Conservation (phyloP, 2,329 filamentous ascomycete species). For the Claviceps fusiformis region DNA sequence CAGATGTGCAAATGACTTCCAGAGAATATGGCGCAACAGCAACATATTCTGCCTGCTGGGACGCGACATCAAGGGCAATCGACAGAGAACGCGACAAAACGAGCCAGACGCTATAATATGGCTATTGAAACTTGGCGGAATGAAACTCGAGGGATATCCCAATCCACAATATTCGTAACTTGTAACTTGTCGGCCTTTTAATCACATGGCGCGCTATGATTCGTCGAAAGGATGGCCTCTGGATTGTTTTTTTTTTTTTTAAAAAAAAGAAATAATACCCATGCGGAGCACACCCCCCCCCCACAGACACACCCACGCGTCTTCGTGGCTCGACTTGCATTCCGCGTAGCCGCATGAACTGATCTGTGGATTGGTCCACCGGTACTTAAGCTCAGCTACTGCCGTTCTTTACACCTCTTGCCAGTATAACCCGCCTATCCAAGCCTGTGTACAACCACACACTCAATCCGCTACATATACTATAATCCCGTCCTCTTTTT, state of each 20-base stretch:
- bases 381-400: slow-evolving; percentile 24
- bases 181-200: not conserved
- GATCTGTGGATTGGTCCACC: slow-evolving; percentile 24
- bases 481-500: not conserved
- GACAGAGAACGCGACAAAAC: too few species aligned
- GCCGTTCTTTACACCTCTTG: slow-evolving; percentile 12
- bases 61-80: too few species aligned
- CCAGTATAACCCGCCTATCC: not conserved
- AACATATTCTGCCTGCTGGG: too few species aligned
- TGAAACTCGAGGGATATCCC: too few species aligned
- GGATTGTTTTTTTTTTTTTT: not conserved
- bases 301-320: not conserved
- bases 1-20: too few species aligned
- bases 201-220: not conserved
- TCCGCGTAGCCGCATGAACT: slow-evolving; percentile 11
- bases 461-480: not conserved
- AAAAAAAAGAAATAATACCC: not conserved
- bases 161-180: too few species aligned
- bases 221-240: not conserved
- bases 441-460: not conserved
- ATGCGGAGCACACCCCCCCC: not conserved
- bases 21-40: too few species aligned
- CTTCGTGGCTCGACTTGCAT: not conserved
- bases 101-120: too few species aligned
- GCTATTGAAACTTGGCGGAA: too few species aligned